Percentiles rank a stretch among this genome's conserved stretches.
Conservation (phyloP, 805 yeast species). For the Starmerella roubikii region DNA sequence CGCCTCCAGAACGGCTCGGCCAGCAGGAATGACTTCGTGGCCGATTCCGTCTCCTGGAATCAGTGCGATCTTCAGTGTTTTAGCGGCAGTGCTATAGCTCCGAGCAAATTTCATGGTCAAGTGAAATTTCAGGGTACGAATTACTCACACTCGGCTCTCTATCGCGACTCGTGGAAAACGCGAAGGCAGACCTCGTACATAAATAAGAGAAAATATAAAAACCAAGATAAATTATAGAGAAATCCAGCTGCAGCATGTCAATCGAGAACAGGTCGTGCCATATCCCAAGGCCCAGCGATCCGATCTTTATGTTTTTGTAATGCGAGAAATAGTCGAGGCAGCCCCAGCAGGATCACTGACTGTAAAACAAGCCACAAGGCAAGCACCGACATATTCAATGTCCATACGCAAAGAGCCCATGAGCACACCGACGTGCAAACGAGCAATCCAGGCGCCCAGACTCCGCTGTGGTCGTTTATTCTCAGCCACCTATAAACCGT, state of each 20-base stretch:
- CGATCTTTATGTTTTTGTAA: constrained; percentile 71
- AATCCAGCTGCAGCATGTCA: no score
- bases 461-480: constrained; percentile 20
- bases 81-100: constrained; percentile 7
- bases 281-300: constrained; percentile 88
- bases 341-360: constrained; percentile 35
- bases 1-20: constrained; percentile 71
- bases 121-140: no score
- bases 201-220: no score
- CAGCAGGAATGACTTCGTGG: constrained; percentile 94
- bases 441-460: constrained; percentile 23
- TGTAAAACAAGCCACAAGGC: constrained; percentile 40
- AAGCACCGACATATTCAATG: constrained; percentile 30
- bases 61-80: constrained; percentile 35
- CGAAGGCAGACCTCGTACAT: no score
- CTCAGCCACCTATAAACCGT: constrained; percentile 50
- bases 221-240: no score
- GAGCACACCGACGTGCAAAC: constrained; percentile 15
- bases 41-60: constrained; percentile 99
- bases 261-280: constrained; percentile 46
- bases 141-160: no score
- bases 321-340: constrained; percentile 58
- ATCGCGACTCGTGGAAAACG: no score
- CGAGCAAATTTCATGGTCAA: constrained; percentile 7
- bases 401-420: constrained; percentile 11